Percentiles rank a stretch among this genome's conserved stretches.
These are phyloP conservation scores for Acephala macrosclerotiorum DNA, from an alignment of 2,329 filamentous ascomycete species.

Conservation along the genomic window DNA sequence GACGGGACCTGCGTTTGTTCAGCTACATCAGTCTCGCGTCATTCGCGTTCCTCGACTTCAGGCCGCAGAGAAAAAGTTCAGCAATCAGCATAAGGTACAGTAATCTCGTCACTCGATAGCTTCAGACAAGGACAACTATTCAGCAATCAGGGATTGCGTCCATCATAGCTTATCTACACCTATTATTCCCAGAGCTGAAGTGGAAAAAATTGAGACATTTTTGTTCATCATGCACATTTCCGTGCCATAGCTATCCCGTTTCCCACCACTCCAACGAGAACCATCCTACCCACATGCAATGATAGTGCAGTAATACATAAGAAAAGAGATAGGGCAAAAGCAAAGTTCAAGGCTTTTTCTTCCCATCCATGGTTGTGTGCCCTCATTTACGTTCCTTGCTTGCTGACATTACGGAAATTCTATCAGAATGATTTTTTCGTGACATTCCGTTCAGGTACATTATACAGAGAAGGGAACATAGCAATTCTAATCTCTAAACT, in stretches of 20 bases:
- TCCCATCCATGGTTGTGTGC: constrained; percentile 1
- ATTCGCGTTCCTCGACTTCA: not conserved
- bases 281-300: constrained; percentile 8
- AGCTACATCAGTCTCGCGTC: not conserved
- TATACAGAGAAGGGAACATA: constrained; percentile 36
- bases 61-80: no score
- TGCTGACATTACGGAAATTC: constrained; percentile 34
- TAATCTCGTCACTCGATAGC: not conserved
- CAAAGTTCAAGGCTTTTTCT: constrained; percentile 8
- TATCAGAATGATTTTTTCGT: constrained; percentile 25
- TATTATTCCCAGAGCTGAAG: constrained; percentile 1
- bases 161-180: constrained; percentile 23
- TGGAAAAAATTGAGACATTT: constrained; percentile 1
- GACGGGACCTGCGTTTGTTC: constrained; percentile 3
- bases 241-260: not conserved
- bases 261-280: constrained; percentile 21
- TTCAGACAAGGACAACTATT: not conserved
- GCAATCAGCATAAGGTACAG: no score
- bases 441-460: constrained; percentile 31
- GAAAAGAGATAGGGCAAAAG: constrained; percentile 17
- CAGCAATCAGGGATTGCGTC: constrained; percentile 11
- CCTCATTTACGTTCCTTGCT: constrained; percentile 21
- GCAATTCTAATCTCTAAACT: constrained; percentile 28
- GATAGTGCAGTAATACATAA: constrained; percentile 31
- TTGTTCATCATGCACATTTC: constrained; percentile 13